Evolutionary conservation across 352 stramenopile genomes (phyloP), one percentile per base, ranked within the genome.

Genomic region (Phytophthora tubulina): DNA sequence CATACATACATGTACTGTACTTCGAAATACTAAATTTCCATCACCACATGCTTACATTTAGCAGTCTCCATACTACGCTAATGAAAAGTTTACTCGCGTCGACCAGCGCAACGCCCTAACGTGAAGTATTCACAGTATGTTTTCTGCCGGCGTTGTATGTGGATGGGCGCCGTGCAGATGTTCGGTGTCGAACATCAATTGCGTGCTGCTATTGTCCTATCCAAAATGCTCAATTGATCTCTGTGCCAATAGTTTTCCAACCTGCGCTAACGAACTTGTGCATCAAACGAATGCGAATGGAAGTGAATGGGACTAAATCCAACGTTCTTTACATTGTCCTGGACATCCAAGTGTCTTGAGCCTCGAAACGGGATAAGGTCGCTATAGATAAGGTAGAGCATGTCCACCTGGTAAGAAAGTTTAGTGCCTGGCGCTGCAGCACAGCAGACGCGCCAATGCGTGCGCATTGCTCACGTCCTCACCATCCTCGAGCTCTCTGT

Each of bases 341-440:
- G 41, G 41, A 27, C 21, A 46, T 21, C 39, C 13, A 45, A 17
- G 17, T 17, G 3, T 42, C 14, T 13, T 15, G 1, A 62, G 41
- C 54, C 54, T 42, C 41, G 42, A 63, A 53, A 52, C 6, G 32
- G 55, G 55, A 63, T 63, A 63, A 63, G 55, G 55, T 53, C 31
- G 33, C 39, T 63, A 35, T 39, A 31, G 30, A 10, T 11, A 32
- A 55, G 21, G 21, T 27, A 27, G 21, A 27, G 21, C 21, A 27
- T 27, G 13, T 41, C 31, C 48, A 36, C 30, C 30, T 55, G 49
- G 49, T 41, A 36, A 27, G 21, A 27, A 27, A 27, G 21, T 50
- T 48, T 32, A 11, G n/a, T 27, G 32, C 48, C 13, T 62, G 54
- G 21, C 30, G 4, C 31, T 55, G 30, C 21, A 27, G 21, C 21